A percentile compares a stretch with the other conserved stretches of the same genome.
These are phyloP conservation scores for Pedinophyceae sp. DNA, from an alignment of 139 green algal genomes.

Conservation along the genomic window DNA sequence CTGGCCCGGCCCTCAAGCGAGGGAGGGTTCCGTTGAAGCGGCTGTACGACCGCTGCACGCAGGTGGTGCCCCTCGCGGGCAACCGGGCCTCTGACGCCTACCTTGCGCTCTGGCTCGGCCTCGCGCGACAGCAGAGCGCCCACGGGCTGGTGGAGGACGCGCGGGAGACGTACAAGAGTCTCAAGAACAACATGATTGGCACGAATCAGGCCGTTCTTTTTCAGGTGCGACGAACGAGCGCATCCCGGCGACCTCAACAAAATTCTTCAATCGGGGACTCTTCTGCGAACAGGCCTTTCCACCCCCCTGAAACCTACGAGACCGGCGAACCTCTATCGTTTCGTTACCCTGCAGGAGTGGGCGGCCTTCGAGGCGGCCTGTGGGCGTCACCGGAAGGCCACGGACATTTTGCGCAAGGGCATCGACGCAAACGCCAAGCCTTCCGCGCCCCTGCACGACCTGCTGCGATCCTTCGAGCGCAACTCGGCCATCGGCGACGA, in stretches of 20 bases:
- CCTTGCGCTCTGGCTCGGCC: constrained; percentile 57
- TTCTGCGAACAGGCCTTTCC: neutral
- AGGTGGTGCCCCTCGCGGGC: constrained; percentile 35
- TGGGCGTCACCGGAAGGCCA: constrained; percentile 11
- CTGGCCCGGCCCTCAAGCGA: too few relatives aligned
- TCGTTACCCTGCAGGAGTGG: constrained; percentile 7
- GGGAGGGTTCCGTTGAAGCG: constrained; percentile 26
- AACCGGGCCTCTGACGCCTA: constrained; percentile 39
- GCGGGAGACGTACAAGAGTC: constrained; percentile 66
- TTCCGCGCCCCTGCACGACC: constrained; percentile 1
- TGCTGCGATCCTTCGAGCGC: too few relatives aligned
- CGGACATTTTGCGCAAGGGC: constrained; percentile 10
- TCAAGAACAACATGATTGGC: constrained; percentile 57
- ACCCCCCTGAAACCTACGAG: neutral
- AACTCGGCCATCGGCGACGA: too few relatives aligned
- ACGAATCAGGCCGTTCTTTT: constrained; percentile 37
- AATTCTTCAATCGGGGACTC: neutral
- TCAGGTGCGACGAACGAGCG: constrained; percentile 60
- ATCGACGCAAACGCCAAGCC: constrained; percentile 1
- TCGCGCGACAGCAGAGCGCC: constrained; percentile 41
- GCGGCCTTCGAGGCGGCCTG: constrained; percentile 8
- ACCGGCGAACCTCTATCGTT: neutral
- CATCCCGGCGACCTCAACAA: constrained; percentile 13
- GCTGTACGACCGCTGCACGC: constrained; percentile 50
- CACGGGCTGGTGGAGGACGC: constrained; percentile 49